Evolutionary conservation across 2,329 filamentous ascomycete species (phyloP).

Genomic region (Hymenoscyphus repandus): DNA sequence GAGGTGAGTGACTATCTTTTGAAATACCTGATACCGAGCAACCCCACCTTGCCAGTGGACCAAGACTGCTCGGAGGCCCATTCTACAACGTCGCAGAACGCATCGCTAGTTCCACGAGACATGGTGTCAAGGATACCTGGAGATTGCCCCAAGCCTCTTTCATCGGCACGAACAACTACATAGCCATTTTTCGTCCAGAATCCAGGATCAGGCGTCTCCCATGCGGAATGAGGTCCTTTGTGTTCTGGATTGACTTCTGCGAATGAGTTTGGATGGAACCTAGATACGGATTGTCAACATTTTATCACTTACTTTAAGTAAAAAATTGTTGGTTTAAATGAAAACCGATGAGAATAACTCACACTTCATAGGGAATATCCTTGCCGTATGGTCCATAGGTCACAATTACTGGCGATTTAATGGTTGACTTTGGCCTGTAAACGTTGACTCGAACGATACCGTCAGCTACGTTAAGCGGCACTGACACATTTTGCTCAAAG

Average conservation of each 20-base stretch:
- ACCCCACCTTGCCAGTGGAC: conserved; percentile 45
- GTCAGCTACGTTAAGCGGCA: too few species aligned
- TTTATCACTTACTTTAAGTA: too few species aligned
- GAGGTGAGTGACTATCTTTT: conserved; percentile 33
- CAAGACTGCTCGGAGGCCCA: conserved; percentile 46
- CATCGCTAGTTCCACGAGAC: conserved; percentile 45
- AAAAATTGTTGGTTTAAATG: too few species aligned
- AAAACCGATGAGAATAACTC: conserved; percentile 14
- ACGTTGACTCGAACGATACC: too few species aligned
- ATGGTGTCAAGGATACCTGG: conserved; percentile 48
- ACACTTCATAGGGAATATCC: conserved; percentile 59
- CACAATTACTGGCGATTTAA: conserved; percentile 55
- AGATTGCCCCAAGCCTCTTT: conserved; percentile 46
- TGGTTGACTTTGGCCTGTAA: too few species aligned
- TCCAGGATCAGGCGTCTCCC: conserved; percentile 40
- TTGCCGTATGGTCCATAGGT: conserved; percentile 74
- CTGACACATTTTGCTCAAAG: too few species aligned
- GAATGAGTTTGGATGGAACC: conserved; percentile 47
- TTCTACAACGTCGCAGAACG: conserved; percentile 46
- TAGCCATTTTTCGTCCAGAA: conserved; percentile 40
- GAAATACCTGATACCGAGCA: conserved; percentile 48
- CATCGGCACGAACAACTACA: conserved; percentile 41
- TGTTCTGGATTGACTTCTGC: conserved; percentile 38
- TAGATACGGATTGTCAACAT: conserved; percentile 23
- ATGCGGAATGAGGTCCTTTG: conserved; percentile 36